These are phyloP conservation scores for Penicillium sp. DNA, from an alignment of 2,329 filamentous ascomycete species.

Conservation along the genomic window DNA sequence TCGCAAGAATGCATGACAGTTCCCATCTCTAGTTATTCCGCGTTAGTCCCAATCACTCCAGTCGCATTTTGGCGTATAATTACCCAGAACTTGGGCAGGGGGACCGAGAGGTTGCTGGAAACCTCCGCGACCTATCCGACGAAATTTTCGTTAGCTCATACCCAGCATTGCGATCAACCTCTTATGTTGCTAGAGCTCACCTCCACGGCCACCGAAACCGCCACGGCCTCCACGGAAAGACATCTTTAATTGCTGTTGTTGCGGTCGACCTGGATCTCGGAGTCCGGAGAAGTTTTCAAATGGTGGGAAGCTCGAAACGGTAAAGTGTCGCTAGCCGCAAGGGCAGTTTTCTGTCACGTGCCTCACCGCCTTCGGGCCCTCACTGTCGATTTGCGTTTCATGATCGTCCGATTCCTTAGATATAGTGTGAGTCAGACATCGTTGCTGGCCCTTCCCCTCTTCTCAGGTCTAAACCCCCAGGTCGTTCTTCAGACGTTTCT, in stretches of 20 bases:
- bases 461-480: too few relatives aligned
- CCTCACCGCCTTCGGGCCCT: constrained; percentile 34
- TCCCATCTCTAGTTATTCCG: constrained; percentile 75
- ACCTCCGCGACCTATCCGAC: constrained; percentile 50
- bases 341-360: constrained; percentile 25
- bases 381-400: too few relatives aligned
- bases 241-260: too few relatives aligned
- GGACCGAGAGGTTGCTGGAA: constrained; percentile 56
- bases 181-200: constrained; percentile 27
- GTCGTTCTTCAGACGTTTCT: too few relatives aligned
- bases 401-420: too few relatives aligned
- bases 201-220: constrained; percentile 38
- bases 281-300: constrained; percentile 31
- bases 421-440: too few relatives aligned
- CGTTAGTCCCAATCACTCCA: too few relatives aligned
- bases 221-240: constrained; percentile 54
- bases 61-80: constrained; percentile 13
- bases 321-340: constrained; percentile 35
- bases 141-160: constrained; percentile 30
- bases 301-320: constrained; percentile 40
- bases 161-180: constrained; percentile 2
- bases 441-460: constrained; percentile 27
- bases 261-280: too few relatives aligned
- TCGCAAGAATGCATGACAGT: constrained; percentile 89
- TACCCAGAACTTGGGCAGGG: constrained; percentile 53